These are phyloP conservation scores for Backusella mclennaniae DNA, from an alignment of 192 early-diverging fungal species.

Conservation along the genomic window DNA sequence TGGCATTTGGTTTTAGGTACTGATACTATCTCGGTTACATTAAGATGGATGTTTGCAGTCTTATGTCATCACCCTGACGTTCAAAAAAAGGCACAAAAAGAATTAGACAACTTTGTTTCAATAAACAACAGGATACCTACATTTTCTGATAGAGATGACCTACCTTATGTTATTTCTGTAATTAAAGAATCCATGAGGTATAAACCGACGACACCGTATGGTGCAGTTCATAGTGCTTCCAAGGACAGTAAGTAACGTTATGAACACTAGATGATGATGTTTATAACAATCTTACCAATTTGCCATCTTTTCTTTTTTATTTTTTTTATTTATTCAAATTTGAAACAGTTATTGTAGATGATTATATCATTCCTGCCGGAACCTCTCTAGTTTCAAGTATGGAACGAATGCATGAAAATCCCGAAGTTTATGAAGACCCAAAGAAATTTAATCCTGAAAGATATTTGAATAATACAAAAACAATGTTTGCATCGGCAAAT, in stretches of 20 bases:
- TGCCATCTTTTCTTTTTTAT: not conserved
- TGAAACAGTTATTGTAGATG: conserved; percentile 18
- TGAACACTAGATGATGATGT: not conserved
- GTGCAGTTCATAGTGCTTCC: conserved; percentile 6
- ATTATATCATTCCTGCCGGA: conserved; percentile 47
- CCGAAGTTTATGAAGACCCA: not conserved
- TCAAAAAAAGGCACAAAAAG: conserved; percentile 12
- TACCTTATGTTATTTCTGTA: conserved; percentile 19
- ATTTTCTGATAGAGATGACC: not conserved
- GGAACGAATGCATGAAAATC: conserved; percentile 8
- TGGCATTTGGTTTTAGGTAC: not conserved
- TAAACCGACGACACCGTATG: conserved; percentile 8
- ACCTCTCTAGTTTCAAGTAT: conserved; percentile 36
- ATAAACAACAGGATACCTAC: not conserved
- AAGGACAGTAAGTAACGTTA: conserved; percentile 7
- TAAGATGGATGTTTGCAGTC: conserved; percentile 17
- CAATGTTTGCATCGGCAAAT: conserved; percentile 16
- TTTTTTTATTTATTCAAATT: not conserved
- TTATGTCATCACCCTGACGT: conserved; percentile 20
- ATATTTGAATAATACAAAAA: not conserved
- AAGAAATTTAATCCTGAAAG: not conserved
- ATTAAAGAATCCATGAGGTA: conserved; percentile 15
- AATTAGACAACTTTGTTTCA: conserved; percentile 7
- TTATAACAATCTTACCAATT: not conserved
- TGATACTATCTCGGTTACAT: conserved; percentile 7